These are phyloP conservation scores for Exserohilum rostratum DNA, from an alignment of 2,329 filamentous ascomycete species.

Conservation along the genomic window DNA sequence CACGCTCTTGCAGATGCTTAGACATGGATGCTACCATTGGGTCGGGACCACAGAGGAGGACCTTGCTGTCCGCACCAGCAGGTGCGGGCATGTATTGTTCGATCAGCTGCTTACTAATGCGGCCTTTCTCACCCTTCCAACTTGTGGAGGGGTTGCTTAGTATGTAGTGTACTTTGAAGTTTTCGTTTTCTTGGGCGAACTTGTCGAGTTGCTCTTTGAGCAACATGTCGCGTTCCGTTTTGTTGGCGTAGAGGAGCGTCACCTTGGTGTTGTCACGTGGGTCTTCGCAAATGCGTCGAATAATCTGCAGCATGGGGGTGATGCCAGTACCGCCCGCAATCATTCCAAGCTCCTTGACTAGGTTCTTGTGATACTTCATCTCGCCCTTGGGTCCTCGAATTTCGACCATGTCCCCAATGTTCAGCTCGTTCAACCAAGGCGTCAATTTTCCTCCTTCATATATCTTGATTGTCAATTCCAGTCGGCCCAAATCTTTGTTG, in stretches of 20 bases:
- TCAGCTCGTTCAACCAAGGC: conserved; percentile 54
- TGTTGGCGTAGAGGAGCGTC: conserved; percentile 65
- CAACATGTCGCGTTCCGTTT: conserved; percentile 64
- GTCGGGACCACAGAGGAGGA: conserved; percentile 77
- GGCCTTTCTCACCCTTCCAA: conserved; percentile 15
- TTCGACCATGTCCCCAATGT: conserved; percentile 57
- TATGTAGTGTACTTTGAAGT: conserved; percentile 62
- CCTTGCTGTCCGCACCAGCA: conserved; percentile 78
- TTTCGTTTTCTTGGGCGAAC: conserved; percentile 59
- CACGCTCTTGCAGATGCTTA: conserved; percentile 11
- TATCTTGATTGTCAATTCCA: conserved; percentile 60
- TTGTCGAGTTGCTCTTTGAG: conserved; percentile 62
- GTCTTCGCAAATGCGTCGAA: conserved; percentile 68
- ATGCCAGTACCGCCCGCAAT: conserved; percentile 61
- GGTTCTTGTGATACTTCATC: conserved; percentile 55
- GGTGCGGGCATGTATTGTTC: conserved; percentile 11
- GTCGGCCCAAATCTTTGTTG: conserved; percentile 64
- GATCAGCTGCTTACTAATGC: conserved; percentile 14
- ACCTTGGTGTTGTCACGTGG: conserved; percentile 62
- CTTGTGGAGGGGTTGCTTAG: conserved; percentile 45
- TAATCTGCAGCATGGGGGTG: conserved; percentile 66
- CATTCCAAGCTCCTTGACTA: conserved; percentile 59
- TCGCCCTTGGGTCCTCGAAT: conserved; percentile 64
- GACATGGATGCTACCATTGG: conserved; percentile 18
- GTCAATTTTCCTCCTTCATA: conserved; percentile 61